Conservation (phyloP, 768 basidiomycete species). For the Suillus sp. region DNA sequence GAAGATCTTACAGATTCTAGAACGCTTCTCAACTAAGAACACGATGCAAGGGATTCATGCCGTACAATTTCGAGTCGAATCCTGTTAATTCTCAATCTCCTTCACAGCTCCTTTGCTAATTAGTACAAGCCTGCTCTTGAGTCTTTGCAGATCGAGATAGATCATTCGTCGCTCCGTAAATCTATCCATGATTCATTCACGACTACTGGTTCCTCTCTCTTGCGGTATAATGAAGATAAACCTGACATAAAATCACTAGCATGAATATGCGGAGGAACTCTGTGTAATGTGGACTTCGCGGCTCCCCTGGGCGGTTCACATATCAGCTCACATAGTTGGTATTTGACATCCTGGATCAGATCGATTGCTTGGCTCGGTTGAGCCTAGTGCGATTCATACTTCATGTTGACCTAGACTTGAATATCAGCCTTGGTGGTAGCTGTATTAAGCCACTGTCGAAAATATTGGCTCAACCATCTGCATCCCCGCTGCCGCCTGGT, state of each 20-base stretch:
- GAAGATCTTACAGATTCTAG: conserved; percentile 48
- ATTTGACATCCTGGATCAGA: neutral
- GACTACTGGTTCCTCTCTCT: neutral
- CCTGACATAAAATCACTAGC: neutral
- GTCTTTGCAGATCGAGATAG: neutral
- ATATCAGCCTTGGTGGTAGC: neutral
- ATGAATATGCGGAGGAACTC: neutral
- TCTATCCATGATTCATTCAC: neutral
- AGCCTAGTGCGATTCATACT: neutral
- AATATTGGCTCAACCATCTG: neutral
- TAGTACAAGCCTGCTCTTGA: neutral
- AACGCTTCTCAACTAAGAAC: neutral
- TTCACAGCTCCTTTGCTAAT: neutral
- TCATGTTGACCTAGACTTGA: neutral
- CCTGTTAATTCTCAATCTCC: neutral
- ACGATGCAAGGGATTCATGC: neutral
- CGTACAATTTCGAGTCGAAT: conserved; percentile 22
- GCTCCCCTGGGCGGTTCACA: neutral
- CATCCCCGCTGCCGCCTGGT: neutral
- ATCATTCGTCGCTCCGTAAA: neutral
- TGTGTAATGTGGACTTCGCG: neutral
- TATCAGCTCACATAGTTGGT: neutral
- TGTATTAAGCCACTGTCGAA: neutral
- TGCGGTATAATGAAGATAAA: neutral
- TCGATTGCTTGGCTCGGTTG: neutral